Evolutionary conservation across 805 yeast genomes (phyloP).

Genomic region (Babjeviella inositovora): DNA sequence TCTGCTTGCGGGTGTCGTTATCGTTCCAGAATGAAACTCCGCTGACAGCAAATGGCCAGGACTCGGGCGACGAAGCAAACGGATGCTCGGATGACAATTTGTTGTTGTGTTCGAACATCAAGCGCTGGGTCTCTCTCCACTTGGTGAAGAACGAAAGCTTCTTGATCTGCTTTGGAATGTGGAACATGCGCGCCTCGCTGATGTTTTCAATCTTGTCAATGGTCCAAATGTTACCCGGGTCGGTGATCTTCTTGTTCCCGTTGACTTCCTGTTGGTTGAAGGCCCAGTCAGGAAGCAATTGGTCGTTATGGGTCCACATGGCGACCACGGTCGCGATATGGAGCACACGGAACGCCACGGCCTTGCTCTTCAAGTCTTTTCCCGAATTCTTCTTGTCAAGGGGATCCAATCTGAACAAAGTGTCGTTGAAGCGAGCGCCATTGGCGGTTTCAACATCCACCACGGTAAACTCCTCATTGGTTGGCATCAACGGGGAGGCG

Average conservation of each 20-base stretch:
- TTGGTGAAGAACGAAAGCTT: conserved; percentile 62
- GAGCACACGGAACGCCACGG: conserved; percentile 49
- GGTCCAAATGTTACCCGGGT: conserved; percentile 56
- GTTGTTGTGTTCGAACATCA: conserved; percentile 90
- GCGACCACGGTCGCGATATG: conserved; percentile 86
- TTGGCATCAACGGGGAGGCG: conserved; percentile 82
- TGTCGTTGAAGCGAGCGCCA: conserved; percentile 44
- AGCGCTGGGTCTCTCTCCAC: conserved; percentile 77
- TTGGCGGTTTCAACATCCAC: conserved; percentile 43
- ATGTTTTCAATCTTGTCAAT: conserved; percentile 57
- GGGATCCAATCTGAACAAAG: conserved; percentile 62
- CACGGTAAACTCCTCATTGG: conserved; percentile 89
- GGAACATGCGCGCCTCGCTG: conserved; percentile 43
- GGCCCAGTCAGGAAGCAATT: conserved; percentile 88
- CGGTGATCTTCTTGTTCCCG: conserved; percentile 75
- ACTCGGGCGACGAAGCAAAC: conserved; percentile 79
- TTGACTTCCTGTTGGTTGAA: conserved; percentile 84
- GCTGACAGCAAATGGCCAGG: conserved; percentile 80
- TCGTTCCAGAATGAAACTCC: conserved; percentile 94
- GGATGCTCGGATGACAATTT: conserved; percentile 82
- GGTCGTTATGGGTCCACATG: conserved; percentile 84
- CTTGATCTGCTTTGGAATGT: conserved; percentile 48
- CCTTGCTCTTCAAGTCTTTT: conserved; percentile 49
- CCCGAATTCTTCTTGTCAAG: conserved; percentile 32
- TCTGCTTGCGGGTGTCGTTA: conserved; percentile 46